Conservation (phyloP, 2,329 filamentous ascomycete species). For the Pseudocercospora ulei region DNA sequence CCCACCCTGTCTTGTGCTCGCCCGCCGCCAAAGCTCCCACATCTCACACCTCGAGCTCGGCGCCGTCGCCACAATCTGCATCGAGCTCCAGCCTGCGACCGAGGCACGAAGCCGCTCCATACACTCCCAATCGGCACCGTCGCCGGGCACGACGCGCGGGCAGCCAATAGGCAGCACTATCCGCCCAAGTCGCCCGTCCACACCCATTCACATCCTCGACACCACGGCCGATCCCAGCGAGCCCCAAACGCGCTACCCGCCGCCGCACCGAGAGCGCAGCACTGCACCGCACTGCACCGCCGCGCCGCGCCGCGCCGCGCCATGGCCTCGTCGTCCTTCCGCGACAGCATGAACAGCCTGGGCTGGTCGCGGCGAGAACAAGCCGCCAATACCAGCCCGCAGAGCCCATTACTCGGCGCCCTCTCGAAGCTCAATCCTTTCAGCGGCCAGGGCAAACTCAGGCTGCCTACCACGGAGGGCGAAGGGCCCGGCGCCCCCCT, state of each 20-base stretch:
- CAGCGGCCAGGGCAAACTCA: slow-evolving; percentile 73
- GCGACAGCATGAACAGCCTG: slow-evolving; percentile 87
- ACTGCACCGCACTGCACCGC: slow-evolving; percentile 4
- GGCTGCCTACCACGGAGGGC: slow-evolving; percentile 70
- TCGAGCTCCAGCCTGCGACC: slow-evolving; percentile 12
- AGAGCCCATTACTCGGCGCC: slow-evolving; percentile 66
- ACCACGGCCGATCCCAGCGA: slow-evolving; percentile 13
- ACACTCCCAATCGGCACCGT: slow-evolving; percentile 20
- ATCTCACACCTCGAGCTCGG: slow-evolving; percentile 7
- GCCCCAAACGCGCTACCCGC: slow-evolving; percentile 22
- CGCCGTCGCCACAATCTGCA: slow-evolving; percentile 12
- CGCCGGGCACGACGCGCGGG: slow-evolving; percentile 20
- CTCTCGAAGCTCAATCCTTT: slow-evolving; percentile 85
- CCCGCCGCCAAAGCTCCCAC: slow-evolving; percentile 3
- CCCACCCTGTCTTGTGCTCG: slow-evolving; percentile 2
- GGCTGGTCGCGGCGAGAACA: slow-evolving; percentile 83
- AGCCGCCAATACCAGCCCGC: slow-evolving; percentile 67
- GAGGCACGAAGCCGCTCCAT: slow-evolving; percentile 8
- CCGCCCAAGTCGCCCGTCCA: slow-evolving; percentile 16
- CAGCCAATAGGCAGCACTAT: slow-evolving; percentile 29
- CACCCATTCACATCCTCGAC: slow-evolving; percentile 14
- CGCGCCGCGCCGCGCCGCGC: slow-evolving; percentile 17
- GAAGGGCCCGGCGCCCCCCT: slow-evolving; percentile 71
- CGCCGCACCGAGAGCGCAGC: slow-evolving; percentile 18
- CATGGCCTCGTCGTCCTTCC: slow-evolving; percentile 83